These are phyloP conservation scores for Podochytrium sp. DNA, from an alignment of 192 early-diverging fungal genomes.

Conservation along the genomic window DNA sequence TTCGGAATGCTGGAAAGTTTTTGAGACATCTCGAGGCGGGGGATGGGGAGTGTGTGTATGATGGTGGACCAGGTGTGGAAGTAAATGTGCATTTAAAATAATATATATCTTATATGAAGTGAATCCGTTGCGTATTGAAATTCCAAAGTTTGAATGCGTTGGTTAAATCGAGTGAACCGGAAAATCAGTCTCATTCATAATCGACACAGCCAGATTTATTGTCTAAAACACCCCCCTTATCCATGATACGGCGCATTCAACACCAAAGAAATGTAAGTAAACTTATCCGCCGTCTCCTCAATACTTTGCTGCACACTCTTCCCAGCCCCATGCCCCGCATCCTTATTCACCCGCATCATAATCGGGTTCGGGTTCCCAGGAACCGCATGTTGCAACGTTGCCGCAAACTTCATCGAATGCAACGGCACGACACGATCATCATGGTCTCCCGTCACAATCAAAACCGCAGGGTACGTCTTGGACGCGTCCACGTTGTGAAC, in stretches of 20 bases:
- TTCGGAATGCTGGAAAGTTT: conserved; percentile 27
- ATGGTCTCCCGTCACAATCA: conserved; percentile 69
- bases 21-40: conserved; percentile 27
- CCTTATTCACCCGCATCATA: conserved; percentile 62
- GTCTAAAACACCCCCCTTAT: background rate
- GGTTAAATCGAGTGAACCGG: too few relatives aligned
- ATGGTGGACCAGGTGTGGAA: background rate
- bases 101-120: too few relatives aligned
- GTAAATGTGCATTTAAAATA: background rate
- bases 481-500: conserved; percentile 64
- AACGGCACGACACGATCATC: conserved; percentile 72
- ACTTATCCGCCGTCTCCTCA: conserved; percentile 65
- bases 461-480: conserved; percentile 60
- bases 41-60: background rate
- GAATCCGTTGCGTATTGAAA: too few relatives aligned
- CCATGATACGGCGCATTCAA: conserved; percentile 36
- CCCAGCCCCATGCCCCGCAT: conserved; percentile 74
- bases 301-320: conserved; percentile 60
- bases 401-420: conserved; percentile 70
- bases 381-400: conserved; percentile 59
- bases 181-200: too few relatives aligned
- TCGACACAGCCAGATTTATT: too few relatives aligned
- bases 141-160: too few relatives aligned
- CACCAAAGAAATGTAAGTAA: conserved; percentile 57
- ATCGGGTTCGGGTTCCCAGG: conserved; percentile 59